These are phyloP conservation scores for Rhytidiadelphus loreus DNA, from an alignment of 225 moss, liverwort and hornwort species.

Conservation along the genomic window DNA sequence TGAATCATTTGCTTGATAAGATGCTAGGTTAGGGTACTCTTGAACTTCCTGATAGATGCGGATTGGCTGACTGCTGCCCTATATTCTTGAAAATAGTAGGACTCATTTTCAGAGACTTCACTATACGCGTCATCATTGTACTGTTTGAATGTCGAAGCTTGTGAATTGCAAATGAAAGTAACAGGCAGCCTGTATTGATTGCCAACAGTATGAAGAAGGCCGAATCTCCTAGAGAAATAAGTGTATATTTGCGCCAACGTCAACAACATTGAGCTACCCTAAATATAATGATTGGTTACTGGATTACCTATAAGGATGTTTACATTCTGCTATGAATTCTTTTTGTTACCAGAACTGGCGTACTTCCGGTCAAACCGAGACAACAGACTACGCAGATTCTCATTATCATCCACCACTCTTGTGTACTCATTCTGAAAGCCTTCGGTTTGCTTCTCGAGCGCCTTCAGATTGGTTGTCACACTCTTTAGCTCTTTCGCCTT, in stretches of 20 bases:
- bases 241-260: background rate
- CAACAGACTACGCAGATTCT: conserved; percentile 60
- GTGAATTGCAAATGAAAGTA: background rate
- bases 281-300: background rate
- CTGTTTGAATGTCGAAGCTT: background rate
- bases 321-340: conserved; percentile 26
- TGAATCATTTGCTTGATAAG: background rate
- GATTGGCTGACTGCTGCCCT: too few species aligned
- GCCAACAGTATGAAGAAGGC: too few species aligned
- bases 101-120: background rate
- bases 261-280: background rate
- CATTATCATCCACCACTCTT: conserved; percentile 61
- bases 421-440: conserved; percentile 68
- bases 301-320: background rate
- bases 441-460: conserved; percentile 62
- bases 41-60: background rate
- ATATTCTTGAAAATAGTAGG: too few species aligned
- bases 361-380: conserved; percentile 53
- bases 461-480: conserved; percentile 43
- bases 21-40: background rate
- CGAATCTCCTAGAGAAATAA: too few species aligned
- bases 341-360: conserved; percentile 48
- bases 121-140: too few species aligned
- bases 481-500: conserved; percentile 63
- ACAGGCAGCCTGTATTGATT: background rate